Evolutionary conservation across 805 yeast genomes (phyloP).

Genomic region (Metschnikowia anglica): DNA sequence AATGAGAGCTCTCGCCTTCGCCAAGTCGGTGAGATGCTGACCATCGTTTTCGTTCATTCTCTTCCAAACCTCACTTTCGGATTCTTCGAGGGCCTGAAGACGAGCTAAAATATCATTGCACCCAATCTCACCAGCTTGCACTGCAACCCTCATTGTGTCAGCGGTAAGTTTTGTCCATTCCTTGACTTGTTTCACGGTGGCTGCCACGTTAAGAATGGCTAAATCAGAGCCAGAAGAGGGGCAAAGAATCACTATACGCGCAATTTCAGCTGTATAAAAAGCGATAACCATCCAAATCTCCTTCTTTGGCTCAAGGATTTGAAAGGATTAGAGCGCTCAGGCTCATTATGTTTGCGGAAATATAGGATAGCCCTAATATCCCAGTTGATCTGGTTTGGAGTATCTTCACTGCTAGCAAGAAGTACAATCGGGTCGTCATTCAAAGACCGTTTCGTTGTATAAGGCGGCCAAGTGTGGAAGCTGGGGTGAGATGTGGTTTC

Average conservation of each 20-base stretch:
- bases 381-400: slow-evolving; percentile 7
- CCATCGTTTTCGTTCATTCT: neutral
- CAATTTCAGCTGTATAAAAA: slow-evolving; percentile 4
- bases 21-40: slow-evolving; percentile 5
- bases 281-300: slow-evolving; percentile 9
- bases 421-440: slow-evolving; percentile 5
- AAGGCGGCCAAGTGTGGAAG: slow-evolving; percentile 9
- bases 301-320: slow-evolving; percentile 1
- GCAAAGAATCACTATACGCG: slow-evolving; percentile 7
- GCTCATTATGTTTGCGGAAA: neutral
- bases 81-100: neutral
- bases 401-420: slow-evolving; percentile 9
- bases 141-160: neutral
- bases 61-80: neutral
- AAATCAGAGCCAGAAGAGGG: slow-evolving; percentile 6
- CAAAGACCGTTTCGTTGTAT: slow-evolving; percentile 4
- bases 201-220: neutral
- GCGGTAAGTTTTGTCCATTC: neutral
- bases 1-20: slow-evolving; percentile 7
- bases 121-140: neutral
- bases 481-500: slow-evolving; percentile 3
- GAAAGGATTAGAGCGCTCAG: neutral
- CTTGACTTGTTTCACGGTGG: neutral
- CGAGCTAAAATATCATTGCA: slow-evolving; percentile 2
- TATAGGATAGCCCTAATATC: slow-evolving; percentile 10